These are phyloP conservation scores for Helotiales sp. DNA, from an alignment of 2,329 filamentous ascomycete genomes.

Conservation along the genomic window DNA sequence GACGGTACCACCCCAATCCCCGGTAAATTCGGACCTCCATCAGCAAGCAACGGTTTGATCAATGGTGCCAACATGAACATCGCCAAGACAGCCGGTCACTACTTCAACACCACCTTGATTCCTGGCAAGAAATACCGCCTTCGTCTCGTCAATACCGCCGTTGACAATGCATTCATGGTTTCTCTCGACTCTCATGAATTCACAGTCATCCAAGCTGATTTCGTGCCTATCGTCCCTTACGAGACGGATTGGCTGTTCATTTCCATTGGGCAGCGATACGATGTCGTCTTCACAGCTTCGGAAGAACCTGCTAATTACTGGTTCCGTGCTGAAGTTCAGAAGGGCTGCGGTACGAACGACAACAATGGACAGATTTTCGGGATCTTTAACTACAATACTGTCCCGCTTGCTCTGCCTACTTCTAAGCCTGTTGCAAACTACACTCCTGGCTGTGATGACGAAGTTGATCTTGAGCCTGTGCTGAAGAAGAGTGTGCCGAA, in stretches of 20 bases:
- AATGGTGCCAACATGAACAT: slow-evolving; percentile 27
- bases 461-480: slow-evolving; percentile 20
- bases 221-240: slow-evolving; percentile 66
- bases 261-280: slow-evolving; percentile 58
- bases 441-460: slow-evolving; percentile 6
- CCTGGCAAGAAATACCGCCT: slow-evolving; percentile 50
- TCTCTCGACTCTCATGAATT: slow-evolving; percentile 57
- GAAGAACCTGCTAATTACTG: slow-evolving; percentile 49
- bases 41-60: slow-evolving; percentile 38
- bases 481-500: slow-evolving; percentile 14
- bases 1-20: not conserved
- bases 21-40: slow-evolving; percentile 26
- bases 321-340: slow-evolving; percentile 49
- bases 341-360: slow-evolving; percentile 22
- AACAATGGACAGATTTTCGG: slow-evolving; percentile 26
- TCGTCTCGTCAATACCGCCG: slow-evolving; percentile 52
- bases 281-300: slow-evolving; percentile 52
- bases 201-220: slow-evolving; percentile 67
- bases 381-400: slow-evolving; percentile 28
- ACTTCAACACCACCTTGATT: slow-evolving; percentile 41
- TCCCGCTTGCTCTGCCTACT: slow-evolving; percentile 9
- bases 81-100: slow-evolving; percentile 25
- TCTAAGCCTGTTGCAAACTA: not conserved
- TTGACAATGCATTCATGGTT: slow-evolving; percentile 50
- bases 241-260: slow-evolving; percentile 62